Percentiles rank a stretch among this genome's conserved stretches.
Conservation (phyloP, 257 asterid genomes). For the Lavandula angustifolia region DNA sequence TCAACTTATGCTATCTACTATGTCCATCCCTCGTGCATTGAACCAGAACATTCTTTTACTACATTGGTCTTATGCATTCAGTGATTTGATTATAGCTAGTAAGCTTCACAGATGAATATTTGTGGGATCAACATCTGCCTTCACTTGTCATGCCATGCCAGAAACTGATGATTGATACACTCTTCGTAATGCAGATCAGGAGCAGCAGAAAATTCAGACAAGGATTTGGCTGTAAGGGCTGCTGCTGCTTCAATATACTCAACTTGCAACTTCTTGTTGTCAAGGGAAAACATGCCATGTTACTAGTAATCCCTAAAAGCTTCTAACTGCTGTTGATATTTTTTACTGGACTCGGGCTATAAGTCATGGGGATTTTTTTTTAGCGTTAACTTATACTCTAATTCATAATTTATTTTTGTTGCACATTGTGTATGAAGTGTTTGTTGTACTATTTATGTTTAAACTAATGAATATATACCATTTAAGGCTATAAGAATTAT, state of each 20-base stretch:
- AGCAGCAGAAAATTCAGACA: conserved; percentile 46
- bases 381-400: neutral
- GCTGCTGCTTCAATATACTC: conserved; percentile 97
- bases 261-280: conserved; percentile 73
- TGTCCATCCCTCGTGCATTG: neutral
- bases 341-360: conserved; percentile 16
- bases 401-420: neutral
- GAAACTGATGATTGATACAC: neutral
- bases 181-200: conserved; percentile 44
- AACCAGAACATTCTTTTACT: neutral
- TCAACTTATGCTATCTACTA: neutral
- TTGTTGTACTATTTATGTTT: neutral
- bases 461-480: neutral
- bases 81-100: neutral
- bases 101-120: neutral
- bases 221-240: conserved; percentile 67
- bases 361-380: conserved; percentile 21
- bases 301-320: conserved; percentile 32
- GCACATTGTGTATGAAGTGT: neutral
- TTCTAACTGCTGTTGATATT: conserved; percentile 13
- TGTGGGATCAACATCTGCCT: neutral
- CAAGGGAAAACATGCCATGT: conserved; percentile 54
- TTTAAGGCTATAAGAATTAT: too few relatives aligned
- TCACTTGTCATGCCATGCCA: neutral
- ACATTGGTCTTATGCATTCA: neutral